Percentiles rank a stretch among this genome's conserved stretches.
phyloP scores from a whole-genome alignment of 164 flowering plant species.

The Stephania japonica region DNA sequence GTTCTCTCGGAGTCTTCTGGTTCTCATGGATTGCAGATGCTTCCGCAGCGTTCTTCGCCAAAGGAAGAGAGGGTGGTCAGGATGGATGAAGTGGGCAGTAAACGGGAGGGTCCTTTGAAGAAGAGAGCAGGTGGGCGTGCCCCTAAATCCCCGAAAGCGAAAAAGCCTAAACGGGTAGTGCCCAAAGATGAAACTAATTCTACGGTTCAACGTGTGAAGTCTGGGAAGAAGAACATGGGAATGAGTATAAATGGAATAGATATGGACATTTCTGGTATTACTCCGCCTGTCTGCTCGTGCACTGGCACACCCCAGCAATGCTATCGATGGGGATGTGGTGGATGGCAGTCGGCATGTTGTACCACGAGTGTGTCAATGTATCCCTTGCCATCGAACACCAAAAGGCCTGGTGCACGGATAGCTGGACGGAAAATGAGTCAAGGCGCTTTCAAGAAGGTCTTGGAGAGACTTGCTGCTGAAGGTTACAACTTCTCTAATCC shows the following conservation, averaged over 20 bases:
- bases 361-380: conserved; percentile 73
- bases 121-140: conserved; percentile 37
- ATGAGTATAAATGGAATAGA: conserved; percentile 69
- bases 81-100: conserved; percentile 34
- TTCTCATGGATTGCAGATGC: conserved; percentile 40
- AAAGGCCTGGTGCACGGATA: conserved; percentile 78
- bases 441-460: conserved; percentile 84
- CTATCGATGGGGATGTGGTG: conserved; percentile 92
- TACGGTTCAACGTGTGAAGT: conserved; percentile 41
- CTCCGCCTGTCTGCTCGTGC: conserved; percentile 84
- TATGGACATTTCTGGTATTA: conserved; percentile 69
- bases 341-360: conserved; percentile 98
- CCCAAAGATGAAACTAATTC: conserved; percentile 39
- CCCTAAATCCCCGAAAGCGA: conserved; percentile 48
- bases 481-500: conserved; percentile 64
- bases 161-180: conserved; percentile 40
- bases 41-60: conserved; percentile 34
- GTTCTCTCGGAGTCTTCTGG: conserved; percentile 42
- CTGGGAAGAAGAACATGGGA: conserved; percentile 48
- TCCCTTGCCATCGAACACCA: conserved; percentile 84
- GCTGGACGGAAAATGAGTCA: conserved; percentile 94
- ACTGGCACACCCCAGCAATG: conserved; percentile 83
- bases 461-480: conserved; percentile 73
- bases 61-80: conserved; percentile 28
- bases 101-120: conserved; percentile 41